phyloP scores from a whole-genome alignment of 108 stramenopile species.

The Skeletonema potamos region DNA sequence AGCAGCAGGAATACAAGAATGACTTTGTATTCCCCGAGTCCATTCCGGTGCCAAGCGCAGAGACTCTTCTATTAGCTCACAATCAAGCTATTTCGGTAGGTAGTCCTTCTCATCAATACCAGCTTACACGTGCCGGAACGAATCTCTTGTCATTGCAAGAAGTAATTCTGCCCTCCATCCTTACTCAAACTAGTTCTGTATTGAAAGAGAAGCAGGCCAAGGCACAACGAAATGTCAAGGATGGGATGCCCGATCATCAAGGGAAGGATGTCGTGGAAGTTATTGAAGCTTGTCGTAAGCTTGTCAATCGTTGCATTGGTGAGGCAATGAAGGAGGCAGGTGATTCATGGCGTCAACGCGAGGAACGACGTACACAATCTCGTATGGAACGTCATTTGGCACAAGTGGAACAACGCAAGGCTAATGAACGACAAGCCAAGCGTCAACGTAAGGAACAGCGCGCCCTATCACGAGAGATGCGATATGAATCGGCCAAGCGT shows the following conservation, averaged over 20 bases:
- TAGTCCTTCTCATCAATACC: conserved; percentile 37
- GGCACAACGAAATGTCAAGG: conserved; percentile 33
- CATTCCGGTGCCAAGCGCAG: conserved; percentile 10
- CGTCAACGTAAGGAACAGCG: conserved; percentile 31
- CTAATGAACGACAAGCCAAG: conserved; percentile 2
- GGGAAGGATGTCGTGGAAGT: conserved; percentile 41
- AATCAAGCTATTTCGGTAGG: conserved; percentile 21
- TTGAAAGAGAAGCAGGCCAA: conserved; percentile 42
- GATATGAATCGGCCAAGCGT: conserved; percentile 18
- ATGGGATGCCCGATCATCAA: conserved; percentile 30
- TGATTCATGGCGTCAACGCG: conserved; percentile 33
- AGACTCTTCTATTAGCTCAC: conserved; percentile 22
- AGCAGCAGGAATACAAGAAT: conserved; percentile 19
- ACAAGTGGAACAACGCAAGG: conserved; percentile 18
- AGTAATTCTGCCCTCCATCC: conserved; percentile 42
- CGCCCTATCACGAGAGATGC: conserved; percentile 15
- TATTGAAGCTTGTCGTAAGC: conserved; percentile 38
- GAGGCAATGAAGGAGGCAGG: conserved; percentile 26
- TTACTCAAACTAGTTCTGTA: conserved; percentile 15
- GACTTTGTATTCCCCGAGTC: conserved; percentile 31
- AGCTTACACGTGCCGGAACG: conserved; percentile 27
- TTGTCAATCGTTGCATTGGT: conserved; percentile 22
- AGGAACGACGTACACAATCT: conserved; percentile 5
- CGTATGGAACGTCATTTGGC: conserved; percentile 3
- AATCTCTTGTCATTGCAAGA: conserved; percentile 41